Evolutionary conservation across 805 yeast species (phyloP), one percentile per base, ranked within the genome.

Genomic region (Starmera quercuum): DNA sequence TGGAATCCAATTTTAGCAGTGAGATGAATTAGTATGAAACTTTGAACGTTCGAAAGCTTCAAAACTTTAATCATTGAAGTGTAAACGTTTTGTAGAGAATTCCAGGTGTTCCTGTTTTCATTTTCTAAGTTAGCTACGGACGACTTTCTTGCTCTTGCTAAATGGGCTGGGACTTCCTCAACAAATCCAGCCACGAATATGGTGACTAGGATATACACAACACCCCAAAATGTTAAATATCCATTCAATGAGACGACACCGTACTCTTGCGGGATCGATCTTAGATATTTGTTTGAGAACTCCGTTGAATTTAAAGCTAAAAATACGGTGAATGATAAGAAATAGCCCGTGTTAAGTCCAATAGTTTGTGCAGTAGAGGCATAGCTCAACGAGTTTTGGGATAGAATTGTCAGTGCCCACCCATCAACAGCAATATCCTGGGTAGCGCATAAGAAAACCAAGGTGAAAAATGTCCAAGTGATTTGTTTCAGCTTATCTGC

Each of bases 361-460:
- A 92, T 75, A 0, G 98, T 92, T 59, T 92, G 98, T 0, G 98
- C 98, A 0, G 98, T 92, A 5, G 95, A 84, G 0, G 98, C 97
- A 62, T 77, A 92, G 13, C 94, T 78, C 40, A 92, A 65, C 11
- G 94, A 81, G 19, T 73, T 74, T 18, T 78, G 77, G 13, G 88
- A 76, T 33, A 92, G 64, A 26, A 90, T 76, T 2, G 96, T 92
- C 50, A 92, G 63, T 0, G 97, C 97, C 98, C 98, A 92, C 9
- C 98, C 97, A 61, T 92, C 98, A 16, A 92, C 98, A 1, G 98
- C 97, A 36, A 92, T 92, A 54, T 92, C 98, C 58, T 92, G 98
- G 0, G 98, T 90, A 1, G 97, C 97, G 61, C 97, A 88, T 39
- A 88, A 66, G 37, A 90, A 73, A 21, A 92, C 92, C 38, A 92